A percentile compares a stretch with the other conserved stretches of the same genome.
Evolutionary conservation across 2,329 filamentous ascomycete species (phyloP).

Genomic region (Canariomyces notabilis): DNA sequence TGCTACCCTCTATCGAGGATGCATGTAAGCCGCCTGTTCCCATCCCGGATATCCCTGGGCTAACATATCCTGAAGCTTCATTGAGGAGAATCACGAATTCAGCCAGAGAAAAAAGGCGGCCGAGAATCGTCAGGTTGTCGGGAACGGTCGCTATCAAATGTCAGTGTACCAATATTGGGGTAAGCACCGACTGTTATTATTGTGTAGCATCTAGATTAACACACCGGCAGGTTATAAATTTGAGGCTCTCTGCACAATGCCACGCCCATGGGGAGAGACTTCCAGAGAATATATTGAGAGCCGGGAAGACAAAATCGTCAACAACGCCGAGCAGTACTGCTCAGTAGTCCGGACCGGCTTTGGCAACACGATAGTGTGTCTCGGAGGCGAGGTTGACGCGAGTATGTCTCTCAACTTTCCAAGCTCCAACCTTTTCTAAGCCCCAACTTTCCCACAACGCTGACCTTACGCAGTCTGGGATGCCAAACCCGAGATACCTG

Average conservation of each 20-base stretch:
- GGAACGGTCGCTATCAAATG: conserved; percentile 53
- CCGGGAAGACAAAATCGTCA: conserved; percentile 66
- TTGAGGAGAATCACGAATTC: conserved; percentile 81
- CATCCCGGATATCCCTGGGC: background rate
- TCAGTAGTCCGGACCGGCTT: conserved; percentile 87
- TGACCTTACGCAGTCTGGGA: conserved; percentile 63
- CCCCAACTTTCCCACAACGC: background rate
- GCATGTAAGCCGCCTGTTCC: conserved; percentile 42
- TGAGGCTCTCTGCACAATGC: conserved; percentile 75
- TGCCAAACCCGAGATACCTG: conserved; percentile 61
- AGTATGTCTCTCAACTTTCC: conserved; percentile 45
- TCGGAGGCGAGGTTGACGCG: conserved; percentile 92
- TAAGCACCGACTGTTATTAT: conserved; percentile 32
- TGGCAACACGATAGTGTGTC: conserved; percentile 65
- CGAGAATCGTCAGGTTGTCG: conserved; percentile 46
- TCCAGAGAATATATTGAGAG: conserved; percentile 72
- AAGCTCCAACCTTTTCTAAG: background rate
- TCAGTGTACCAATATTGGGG: conserved; percentile 86
- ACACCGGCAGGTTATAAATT: conserved; percentile 79
- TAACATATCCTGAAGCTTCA: conserved; percentile 56
- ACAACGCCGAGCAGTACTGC: conserved; percentile 92
- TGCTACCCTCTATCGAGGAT: conserved; percentile 74
- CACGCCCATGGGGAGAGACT: conserved; percentile 67
- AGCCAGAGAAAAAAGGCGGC: conserved; percentile 58
- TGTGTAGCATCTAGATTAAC: conserved; percentile 8